Conservation (phyloP, 225 moss, liverwort and hornwort genomes). For the Bryum argenteum region DNA sequence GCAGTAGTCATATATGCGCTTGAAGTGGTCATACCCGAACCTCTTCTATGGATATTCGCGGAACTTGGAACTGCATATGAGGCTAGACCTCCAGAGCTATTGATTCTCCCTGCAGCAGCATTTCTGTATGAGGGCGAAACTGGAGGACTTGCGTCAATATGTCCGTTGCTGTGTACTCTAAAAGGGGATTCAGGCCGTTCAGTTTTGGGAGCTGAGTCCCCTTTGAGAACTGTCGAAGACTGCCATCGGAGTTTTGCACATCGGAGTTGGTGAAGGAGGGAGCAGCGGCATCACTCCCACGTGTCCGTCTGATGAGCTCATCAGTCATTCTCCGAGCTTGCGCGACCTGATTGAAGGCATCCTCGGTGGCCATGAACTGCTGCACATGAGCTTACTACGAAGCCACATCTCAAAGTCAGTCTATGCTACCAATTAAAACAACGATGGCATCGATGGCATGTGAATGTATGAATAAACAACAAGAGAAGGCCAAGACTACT, state of each 20-base stretch:
- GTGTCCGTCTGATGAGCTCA: constrained; percentile 66
- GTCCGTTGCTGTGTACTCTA: constrained; percentile 64
- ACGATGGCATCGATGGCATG: too few species aligned
- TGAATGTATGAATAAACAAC: not conserved
- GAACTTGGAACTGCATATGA: constrained; percentile 47
- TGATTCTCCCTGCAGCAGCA: constrained; percentile 90
- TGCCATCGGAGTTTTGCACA: too few species aligned
- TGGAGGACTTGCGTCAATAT: constrained; percentile 65
- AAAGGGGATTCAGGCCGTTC: constrained; percentile 52
- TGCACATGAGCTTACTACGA: constrained; percentile 98
- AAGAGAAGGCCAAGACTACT: not conserved
- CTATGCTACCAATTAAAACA: too few species aligned
- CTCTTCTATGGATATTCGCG: constrained; percentile 43
- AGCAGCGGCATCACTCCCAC: constrained; percentile 60
- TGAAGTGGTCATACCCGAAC: too few species aligned
- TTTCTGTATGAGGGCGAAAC: too few species aligned
- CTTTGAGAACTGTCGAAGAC: constrained; percentile 67
- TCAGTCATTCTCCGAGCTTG: constrained; percentile 75
- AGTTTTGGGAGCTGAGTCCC: too few species aligned
- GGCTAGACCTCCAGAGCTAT: constrained; percentile 54
- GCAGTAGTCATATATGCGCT: constrained; percentile 41
- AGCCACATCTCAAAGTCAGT: too few species aligned
- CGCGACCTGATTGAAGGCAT: constrained; percentile 79
- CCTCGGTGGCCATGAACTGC: constrained; percentile 98
- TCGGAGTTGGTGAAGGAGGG: too few species aligned